phyloP scores from a whole-genome alignment of 106 monocot genomes.

The Platanthera guangdongensis region DNA sequence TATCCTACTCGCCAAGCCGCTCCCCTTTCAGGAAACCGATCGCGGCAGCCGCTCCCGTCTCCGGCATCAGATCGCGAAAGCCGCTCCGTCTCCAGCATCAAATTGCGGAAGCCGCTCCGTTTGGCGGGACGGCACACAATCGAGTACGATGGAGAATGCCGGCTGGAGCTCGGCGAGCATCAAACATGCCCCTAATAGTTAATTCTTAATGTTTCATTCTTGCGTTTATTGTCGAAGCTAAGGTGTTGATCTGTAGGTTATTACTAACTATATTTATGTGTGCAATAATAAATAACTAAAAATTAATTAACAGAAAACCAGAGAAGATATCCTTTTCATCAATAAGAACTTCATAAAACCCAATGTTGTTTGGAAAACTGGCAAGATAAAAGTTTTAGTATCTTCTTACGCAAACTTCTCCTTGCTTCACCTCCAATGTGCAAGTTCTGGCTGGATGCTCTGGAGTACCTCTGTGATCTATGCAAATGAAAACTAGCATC shows the following conservation, averaged over 20 bases:
- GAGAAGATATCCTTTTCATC: neutral
- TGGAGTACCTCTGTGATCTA: constrained; percentile 69
- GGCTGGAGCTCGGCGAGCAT: neutral
- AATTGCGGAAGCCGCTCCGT: too few species aligned
- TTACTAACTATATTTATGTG: neutral
- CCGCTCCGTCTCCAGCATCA: too few species aligned
- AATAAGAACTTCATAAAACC: neutral
- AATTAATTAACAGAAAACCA: neutral
- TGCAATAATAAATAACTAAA: neutral
- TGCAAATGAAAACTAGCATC: constrained; percentile 8
- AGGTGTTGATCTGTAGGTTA: neutral
- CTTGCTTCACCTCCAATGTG: constrained; percentile 36
- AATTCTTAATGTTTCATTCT: neutral
- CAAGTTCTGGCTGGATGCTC: constrained; percentile 62
- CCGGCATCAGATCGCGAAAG: too few species aligned
- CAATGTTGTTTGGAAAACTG: neutral
- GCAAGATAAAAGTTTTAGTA: neutral
- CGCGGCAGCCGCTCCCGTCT: too few species aligned
- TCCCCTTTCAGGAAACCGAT: too few species aligned
- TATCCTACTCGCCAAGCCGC: too few species aligned
- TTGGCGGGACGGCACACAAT: too few species aligned
- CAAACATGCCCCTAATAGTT: neutral
- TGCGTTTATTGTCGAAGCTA: neutral
- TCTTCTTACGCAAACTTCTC: constrained; percentile 53
- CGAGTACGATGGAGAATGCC: too few species aligned